phyloP scores from a whole-genome alignment of 768 basidiomycete species.

The Macrolepiota albuminosa region DNA sequence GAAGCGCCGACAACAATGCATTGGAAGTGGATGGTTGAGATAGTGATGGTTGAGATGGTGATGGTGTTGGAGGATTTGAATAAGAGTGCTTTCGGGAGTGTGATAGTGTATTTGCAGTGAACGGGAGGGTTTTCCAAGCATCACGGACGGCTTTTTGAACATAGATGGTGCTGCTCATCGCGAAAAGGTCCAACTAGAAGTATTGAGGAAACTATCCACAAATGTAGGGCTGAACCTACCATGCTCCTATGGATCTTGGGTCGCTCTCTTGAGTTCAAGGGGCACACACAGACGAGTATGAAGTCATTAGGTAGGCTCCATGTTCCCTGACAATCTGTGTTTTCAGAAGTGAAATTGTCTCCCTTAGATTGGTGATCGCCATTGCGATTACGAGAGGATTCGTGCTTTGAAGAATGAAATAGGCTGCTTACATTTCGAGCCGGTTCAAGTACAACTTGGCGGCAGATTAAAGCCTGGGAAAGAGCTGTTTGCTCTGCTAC shows the following conservation, averaged over 20 bases:
- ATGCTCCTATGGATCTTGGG: slow-evolving; percentile 62
- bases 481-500: slow-evolving; percentile 55
- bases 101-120: slow-evolving; percentile 16
- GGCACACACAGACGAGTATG: slow-evolving; percentile 69
- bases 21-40: slow-evolving; percentile 21
- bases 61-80: slow-evolving; percentile 25
- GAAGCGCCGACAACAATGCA: slow-evolving; percentile 19
- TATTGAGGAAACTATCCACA: not conserved
- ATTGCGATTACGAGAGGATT: not conserved
- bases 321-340: slow-evolving; percentile 31
- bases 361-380: not conserved
- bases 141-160: slow-evolving; percentile 39
- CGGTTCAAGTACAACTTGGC: slow-evolving; percentile 42
- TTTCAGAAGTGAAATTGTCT: slow-evolving; percentile 17
- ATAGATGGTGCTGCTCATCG: slow-evolving; percentile 64
- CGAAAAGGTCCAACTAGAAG: slow-evolving; percentile 68
- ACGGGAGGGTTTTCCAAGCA: slow-evolving; percentile 28
- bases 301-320: slow-evolving; percentile 67
- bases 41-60: slow-evolving; percentile 21
- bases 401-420: slow-evolving; percentile 4
- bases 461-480: slow-evolving; percentile 45
- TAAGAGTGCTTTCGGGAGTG: slow-evolving; percentile 22
- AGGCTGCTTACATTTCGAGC: slow-evolving; percentile 10
- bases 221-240: slow-evolving; percentile 37
- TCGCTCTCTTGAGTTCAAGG: slow-evolving; percentile 55